Percentiles rank a stretch among this genome's conserved stretches.
Conservation (phyloP, 306 rosid genomes). For the Aeschynomene evenia region DNA sequence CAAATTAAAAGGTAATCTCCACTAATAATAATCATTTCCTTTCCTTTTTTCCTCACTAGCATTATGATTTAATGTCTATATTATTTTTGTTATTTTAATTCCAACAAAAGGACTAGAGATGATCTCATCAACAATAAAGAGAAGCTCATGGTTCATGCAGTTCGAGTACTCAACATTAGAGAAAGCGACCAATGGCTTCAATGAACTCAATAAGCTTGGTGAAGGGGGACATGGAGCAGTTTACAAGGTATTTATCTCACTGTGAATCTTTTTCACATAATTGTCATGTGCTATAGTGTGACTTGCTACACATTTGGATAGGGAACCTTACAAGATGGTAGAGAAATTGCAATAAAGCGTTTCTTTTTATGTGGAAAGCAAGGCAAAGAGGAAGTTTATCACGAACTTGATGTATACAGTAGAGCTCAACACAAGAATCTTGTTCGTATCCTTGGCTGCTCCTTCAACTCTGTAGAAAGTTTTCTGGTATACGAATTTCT, state of each 20-base stretch:
- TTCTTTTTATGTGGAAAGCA: conserved; percentile 19
- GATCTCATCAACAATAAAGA: neutral
- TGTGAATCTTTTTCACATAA: neutral
- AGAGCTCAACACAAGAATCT: conserved; percentile 44
- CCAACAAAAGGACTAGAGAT: neutral
- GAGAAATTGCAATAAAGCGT: conserved; percentile 49
- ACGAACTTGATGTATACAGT: conserved; percentile 44
- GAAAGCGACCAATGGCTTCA: conserved; percentile 39
- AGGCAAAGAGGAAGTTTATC: conserved; percentile 30
- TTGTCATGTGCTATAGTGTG: neutral
- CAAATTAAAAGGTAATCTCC: neutral
- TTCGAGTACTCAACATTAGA: neutral
- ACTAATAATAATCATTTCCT: neutral
- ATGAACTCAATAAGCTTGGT: conserved; percentile 39
- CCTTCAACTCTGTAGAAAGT: neutral
- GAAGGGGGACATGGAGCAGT: conserved; percentile 50
- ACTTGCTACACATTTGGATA: neutral
- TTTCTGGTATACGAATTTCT: neutral
- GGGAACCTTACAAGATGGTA: conserved; percentile 43
- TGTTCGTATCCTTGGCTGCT: neutral
- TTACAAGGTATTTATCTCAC: conserved; percentile 24
- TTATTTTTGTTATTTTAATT: neutral
- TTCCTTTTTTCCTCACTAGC: neutral
- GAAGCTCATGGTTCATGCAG: neutral
- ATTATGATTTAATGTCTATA: too few relatives aligned